phyloP scores from a whole-genome alignment of 306 rosid species.

The Biancaea sappan region DNA sequence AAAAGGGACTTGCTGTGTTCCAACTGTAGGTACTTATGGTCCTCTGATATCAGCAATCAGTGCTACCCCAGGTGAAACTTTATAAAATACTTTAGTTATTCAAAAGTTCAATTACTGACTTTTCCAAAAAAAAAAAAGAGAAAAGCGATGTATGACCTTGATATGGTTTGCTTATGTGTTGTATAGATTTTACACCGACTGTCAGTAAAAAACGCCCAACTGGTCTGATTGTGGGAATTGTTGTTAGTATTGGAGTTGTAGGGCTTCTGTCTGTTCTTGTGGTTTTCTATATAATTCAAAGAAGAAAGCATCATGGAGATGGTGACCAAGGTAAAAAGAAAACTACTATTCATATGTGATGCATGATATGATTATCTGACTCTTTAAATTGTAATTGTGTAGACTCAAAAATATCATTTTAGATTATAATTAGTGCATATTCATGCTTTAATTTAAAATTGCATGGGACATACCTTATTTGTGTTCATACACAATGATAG shows the following conservation, averaged over 20 bases:
- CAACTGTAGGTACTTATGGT: constrained; percentile 63
- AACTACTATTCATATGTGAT: no score
- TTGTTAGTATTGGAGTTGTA: constrained; percentile 51
- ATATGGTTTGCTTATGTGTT: constrained; percentile 13
- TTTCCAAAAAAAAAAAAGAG: no score
- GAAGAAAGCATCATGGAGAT: no score
- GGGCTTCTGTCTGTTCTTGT: constrained; percentile 37
- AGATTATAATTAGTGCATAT: neutral
- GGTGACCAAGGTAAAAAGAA: no score
- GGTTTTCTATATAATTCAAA: no score
- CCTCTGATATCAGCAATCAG: constrained; percentile 82
- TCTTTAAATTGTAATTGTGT: constrained; percentile 19
- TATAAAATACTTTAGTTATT: neutral
- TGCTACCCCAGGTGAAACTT: constrained; percentile 66
- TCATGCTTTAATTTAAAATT: neutral
- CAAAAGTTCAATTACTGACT: no score
- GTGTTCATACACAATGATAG: no score
- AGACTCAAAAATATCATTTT: neutral
- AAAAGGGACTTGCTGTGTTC: constrained; percentile 84
- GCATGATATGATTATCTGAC: no score
- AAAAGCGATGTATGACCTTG: neutral
- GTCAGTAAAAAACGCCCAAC: constrained; percentile 57
- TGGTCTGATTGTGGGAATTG: constrained; percentile 59
- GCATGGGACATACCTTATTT: constrained; percentile 6
- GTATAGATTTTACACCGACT: constrained; percentile 61